Percentiles rank a stretch among this genome's conserved stretches.
phyloP scores from a whole-genome alignment of 371 early-diverging fungal species.

The Mucor irregularis region DNA sequence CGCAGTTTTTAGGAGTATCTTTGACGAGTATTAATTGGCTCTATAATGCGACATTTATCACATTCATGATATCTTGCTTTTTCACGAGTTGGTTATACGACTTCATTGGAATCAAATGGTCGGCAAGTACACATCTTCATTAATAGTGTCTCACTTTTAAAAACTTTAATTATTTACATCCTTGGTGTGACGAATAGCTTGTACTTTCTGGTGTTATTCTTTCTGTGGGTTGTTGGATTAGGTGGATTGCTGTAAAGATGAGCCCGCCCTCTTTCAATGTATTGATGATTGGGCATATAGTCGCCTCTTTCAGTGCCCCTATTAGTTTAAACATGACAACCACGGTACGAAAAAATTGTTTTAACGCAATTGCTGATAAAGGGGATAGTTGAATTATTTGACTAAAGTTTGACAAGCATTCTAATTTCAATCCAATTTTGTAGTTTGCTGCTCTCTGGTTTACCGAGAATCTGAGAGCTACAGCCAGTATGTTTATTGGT shows the following conservation, averaged over 20 bases:
- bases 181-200: constrained; percentile 30
- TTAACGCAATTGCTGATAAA: too few species aligned
- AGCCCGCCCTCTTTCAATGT: constrained; percentile 46
- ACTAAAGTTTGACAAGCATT: neutral
- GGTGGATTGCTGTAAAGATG: constrained; percentile 52
- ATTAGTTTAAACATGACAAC: constrained; percentile 64
- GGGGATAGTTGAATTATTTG: neutral
- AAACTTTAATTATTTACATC: neutral
- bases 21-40: constrained; percentile 42
- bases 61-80: constrained; percentile 50
- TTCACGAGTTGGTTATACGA: constrained; percentile 55
- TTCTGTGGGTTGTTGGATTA: constrained; percentile 60
- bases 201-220: constrained; percentile 49
- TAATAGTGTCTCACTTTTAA: neutral
- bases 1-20: constrained; percentile 32
- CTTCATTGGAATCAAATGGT: constrained; percentile 46
- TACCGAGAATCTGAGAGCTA: constrained; percentile 54
- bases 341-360: constrained; percentile 38
- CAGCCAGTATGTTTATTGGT: constrained; percentile 54
- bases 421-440: constrained; percentile 1
- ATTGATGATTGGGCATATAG: constrained; percentile 59
- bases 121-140: constrained; percentile 35
- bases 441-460: constrained; percentile 62
- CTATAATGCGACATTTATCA: constrained; percentile 47
- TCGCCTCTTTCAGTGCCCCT: constrained; percentile 62